These are phyloP conservation scores for Orbilia blumenaviensis DNA, from an alignment of 2,329 filamentous ascomycete species.

Conservation along the genomic window DNA sequence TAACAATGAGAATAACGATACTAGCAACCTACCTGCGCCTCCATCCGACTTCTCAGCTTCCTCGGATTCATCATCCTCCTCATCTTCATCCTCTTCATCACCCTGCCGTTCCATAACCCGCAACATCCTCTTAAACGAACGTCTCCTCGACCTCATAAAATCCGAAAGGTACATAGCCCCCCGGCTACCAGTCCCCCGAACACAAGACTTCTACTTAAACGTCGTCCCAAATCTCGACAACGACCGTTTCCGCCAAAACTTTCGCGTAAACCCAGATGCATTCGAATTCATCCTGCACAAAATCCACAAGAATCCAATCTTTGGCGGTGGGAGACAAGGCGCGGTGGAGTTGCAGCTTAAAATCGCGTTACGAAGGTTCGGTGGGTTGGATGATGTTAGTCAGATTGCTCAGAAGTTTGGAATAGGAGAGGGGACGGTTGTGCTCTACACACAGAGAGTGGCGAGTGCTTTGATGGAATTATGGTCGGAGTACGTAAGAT, in stretches of 20 bases:
- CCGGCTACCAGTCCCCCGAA: neutral
- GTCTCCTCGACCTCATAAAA: neutral
- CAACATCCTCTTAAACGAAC: neutral
- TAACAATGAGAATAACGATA: no score
- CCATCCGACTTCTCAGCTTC: neutral
- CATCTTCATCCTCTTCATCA: neutral
- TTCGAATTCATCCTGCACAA: neutral
- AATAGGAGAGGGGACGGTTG: neutral
- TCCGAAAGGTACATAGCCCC: neutral
- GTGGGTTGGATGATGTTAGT: neutral
- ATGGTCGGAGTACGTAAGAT: neutral
- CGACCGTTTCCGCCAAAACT: conserved; percentile 11
- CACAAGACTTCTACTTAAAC: neutral
- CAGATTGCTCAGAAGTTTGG: conserved; percentile 8
- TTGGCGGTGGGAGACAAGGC: neutral
- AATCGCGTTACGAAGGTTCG: neutral
- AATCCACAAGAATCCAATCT: neutral
- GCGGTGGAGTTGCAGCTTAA: neutral
- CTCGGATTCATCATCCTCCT: neutral
- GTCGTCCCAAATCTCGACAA: neutral
- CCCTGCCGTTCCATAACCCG: neutral
- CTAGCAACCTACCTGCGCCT: no score
- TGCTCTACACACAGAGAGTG: neutral
- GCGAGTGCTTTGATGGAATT: neutral
- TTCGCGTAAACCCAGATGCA: neutral